Base-by-base conservation (phyloP, 305 asterid species). In the Fraxinus angustifolia region DNA sequence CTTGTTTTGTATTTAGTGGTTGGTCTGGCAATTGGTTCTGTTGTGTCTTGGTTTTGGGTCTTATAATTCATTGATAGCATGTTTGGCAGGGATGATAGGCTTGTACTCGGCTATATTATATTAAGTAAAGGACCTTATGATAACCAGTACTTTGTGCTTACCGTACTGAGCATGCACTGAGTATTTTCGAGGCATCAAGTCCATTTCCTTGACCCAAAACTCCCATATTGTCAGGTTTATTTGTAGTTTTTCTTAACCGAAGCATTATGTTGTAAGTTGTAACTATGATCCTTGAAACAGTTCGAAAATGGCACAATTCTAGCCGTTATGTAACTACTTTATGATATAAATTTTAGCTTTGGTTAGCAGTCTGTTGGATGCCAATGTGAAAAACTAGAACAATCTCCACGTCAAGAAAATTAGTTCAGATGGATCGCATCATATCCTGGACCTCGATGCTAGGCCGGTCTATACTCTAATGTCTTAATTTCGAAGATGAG, bases 401-500 rank as follows among this genome's bases (percentile, higher is more conserved):
- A 67, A 42, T 33, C 62, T 34, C 62, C 60, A 34, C 7, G 42
- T 28, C 62, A 36, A 78, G 79, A 82, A 67, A 53, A 82, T 33
- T 56, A 58, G 12, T 72, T 76, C 73, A 28, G 34, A 60, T 4
- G 17, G 62, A 73, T 81, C n/a, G 58, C 79, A 65, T 91, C 91
- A 96, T 80, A 89, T 80, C 88, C 88, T 89, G 1, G 89, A 65
- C 89, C 79, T 93, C 42, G 80, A 84, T 81, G 95, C 90, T 82
- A 92, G 79, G 75, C 99, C 97, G 28, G 91, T 94, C 86, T 26
- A 26, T 26, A 26, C 28, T 96, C 97, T 21, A 94, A 96, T 89
- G 85, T 96, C 91, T 94, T 94, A 87, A 96, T 91, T 90, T 96
- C 99, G 83, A 93, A 96, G 82, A 96, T 96, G 48, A 96, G 99